A percentile compares a stretch with the other conserved stretches of the same genome.
phyloP scores from a whole-genome alignment of 2,329 filamentous ascomycete genomes.

The Xylariaceae sp. region DNA sequence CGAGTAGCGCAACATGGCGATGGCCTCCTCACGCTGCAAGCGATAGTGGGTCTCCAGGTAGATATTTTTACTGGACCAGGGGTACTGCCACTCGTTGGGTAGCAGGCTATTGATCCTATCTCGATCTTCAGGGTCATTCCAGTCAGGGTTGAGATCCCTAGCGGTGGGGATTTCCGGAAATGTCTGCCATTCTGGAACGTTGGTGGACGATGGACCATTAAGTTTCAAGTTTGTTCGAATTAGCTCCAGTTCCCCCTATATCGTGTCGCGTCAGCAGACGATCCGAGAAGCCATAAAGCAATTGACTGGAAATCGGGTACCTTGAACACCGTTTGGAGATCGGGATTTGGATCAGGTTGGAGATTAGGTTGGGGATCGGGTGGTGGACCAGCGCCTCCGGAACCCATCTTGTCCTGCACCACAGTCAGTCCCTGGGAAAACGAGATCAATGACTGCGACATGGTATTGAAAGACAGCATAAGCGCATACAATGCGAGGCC shows the following conservation, averaged over 20 bases:
- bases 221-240: constrained; percentile 9
- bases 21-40: constrained; percentile 68
- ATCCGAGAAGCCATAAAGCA: too few relatives aligned
- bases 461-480: too few relatives aligned
- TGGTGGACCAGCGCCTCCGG: too few relatives aligned
- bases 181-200: constrained; percentile 10
- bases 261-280: neutral
- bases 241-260: constrained; percentile 10
- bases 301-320: too few relatives aligned
- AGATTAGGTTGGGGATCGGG: too few relatives aligned
- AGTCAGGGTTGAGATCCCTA: constrained; percentile 44
- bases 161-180: constrained; percentile 51
- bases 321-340: too few relatives aligned
- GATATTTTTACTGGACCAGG: constrained; percentile 54
- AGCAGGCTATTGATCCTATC: constrained; percentile 35
- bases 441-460: too few relatives aligned
- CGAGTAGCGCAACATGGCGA: constrained; percentile 63
- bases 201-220: neutral
- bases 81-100: constrained; percentile 48
- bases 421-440: too few relatives aligned
- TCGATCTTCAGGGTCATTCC: constrained; percentile 19
- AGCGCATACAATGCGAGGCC: too few relatives aligned
- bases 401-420: too few relatives aligned
- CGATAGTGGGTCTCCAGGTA: constrained; percentile 72
- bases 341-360: too few relatives aligned